Evolutionary conservation across 805 yeast species (phyloP), one percentile per base, ranked within the genome.

Genomic region (Starmerella sp.): DNA sequence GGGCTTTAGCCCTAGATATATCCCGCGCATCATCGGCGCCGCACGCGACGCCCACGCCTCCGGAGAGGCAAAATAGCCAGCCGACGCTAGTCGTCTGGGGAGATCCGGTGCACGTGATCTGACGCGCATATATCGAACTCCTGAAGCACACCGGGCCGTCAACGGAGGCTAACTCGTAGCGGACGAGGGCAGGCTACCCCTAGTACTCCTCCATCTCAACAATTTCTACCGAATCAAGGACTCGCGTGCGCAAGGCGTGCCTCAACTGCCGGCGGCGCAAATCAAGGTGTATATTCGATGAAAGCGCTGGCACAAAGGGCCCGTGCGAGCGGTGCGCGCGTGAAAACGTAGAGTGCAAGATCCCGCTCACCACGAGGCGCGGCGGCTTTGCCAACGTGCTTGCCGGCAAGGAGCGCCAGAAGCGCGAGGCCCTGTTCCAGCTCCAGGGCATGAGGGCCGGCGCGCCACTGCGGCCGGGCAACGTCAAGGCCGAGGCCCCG

Each of bases 261-360:
- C 69, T 86, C 49, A 86, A 82, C 69, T 90, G 97, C 66, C 77
- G 96, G 15, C 78, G 81, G 6, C 77, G 95, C 43, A 91, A 90
- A 64, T 86, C 87, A 44, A 82, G 81, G 63, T 90, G 97, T 71
- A 95, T 88, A 65, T 70, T 90, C 60, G 96, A 95, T 2, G 79
- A 82, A 7, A 83, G 81, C 50, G 76, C 76, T 57, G 95, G 95
- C 0, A 74, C 75, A 46, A 81, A 79, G 5, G 93, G 95, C 3
- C 93, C 95, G 4, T 90, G 97, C 73, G 82, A 80, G 2, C 71
- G 97, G 50, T 90, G 97, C 64, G 75, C 77, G 57, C 75, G 97
- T 45, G 96, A 90, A 65, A 74, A 95, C 14, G 79, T 79, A 60
- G 88, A 83, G 61, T 90, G 97, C 69, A 81, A 83, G 14, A 81